Conservation (phyloP, 1,284 basidiomycete genomes). For the Hortiboletus rubellus region DNA sequence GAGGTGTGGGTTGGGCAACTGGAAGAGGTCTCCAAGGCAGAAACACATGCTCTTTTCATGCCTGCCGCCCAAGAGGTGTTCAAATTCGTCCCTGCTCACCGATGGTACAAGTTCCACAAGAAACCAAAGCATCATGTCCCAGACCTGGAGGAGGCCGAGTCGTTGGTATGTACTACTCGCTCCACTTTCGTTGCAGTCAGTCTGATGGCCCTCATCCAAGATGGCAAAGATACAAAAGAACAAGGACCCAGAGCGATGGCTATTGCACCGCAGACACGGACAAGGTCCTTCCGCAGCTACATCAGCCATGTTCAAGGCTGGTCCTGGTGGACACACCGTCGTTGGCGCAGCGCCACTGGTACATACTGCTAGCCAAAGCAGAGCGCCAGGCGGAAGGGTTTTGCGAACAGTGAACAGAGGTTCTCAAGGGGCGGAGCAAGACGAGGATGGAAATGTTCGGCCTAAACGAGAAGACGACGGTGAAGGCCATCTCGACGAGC, state of each 20-base stretch:
- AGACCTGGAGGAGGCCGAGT: constrained; percentile 69
- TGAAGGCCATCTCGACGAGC: constrained; percentile 78
- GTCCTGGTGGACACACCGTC: constrained; percentile 47
- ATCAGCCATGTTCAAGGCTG: constrained; percentile 63
- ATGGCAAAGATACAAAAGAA: constrained; percentile 62
- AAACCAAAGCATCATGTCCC: constrained; percentile 72
- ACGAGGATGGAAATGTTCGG: constrained; percentile 47
- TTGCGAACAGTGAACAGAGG: constrained; percentile 63
- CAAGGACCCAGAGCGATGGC: constrained; percentile 70
- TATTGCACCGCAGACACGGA: constrained; percentile 58
- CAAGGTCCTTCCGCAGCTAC: constrained; percentile 59
- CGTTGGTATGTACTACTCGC: constrained; percentile 56
- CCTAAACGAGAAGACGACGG: constrained; percentile 59
- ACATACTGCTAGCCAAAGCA: constrained; percentile 51
- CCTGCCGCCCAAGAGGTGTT: constrained; percentile 73
- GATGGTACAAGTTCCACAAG: constrained; percentile 91
- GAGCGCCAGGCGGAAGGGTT: constrained; percentile 63
- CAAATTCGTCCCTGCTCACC: constrained; percentile 81
- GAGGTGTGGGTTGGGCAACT: constrained; percentile 80
- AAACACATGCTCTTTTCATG: constrained; percentile 70
- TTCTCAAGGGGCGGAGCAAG: constrained; percentile 71
- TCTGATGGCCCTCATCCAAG: constrained; percentile 25
- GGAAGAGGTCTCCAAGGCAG: constrained; percentile 70
- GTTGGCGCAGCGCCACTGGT: constrained; percentile 48
- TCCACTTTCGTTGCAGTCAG: neutral